A percentile compares a stretch with the other conserved stretches of the same genome.
Conservation (phyloP, 2,329 filamentous ascomycete species). For the Ophiocordyceps unilateralis region DNA sequence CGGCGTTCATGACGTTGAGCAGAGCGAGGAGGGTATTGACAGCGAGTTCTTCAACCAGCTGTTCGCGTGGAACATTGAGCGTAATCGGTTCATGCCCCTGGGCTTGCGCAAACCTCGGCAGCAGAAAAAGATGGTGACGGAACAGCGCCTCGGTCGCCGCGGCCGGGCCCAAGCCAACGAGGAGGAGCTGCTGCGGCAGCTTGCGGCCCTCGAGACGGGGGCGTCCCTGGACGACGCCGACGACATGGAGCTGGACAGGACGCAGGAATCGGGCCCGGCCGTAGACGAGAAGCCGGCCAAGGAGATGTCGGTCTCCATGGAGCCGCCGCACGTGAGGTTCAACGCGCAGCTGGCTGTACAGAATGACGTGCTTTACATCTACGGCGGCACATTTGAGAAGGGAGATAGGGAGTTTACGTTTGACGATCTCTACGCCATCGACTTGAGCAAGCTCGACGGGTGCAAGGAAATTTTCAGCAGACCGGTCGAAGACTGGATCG, state of each 20-base stretch:
- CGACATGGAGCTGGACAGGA: constrained; percentile 31
- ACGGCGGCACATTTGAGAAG: constrained; percentile 89
- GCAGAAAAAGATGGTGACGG: constrained; percentile 37
- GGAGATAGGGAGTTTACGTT: constrained; percentile 91
- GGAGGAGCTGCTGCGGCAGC: constrained; percentile 72
- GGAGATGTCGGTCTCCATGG: constrained; percentile 51
- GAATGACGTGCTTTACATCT: constrained; percentile 83
- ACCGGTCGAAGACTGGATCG: constrained; percentile 69
- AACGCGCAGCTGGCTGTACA: constrained; percentile 84
- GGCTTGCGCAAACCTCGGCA: constrained; percentile 56
- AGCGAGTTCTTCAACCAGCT: constrained; percentile 92
- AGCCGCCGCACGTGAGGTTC: constrained; percentile 80
- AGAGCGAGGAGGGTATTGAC: constrained; percentile 87
- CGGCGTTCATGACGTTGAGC: constrained; percentile 82
- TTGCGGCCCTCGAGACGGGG: constrained; percentile 70
- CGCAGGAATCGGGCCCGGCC: constrained; percentile 28
- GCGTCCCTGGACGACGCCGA: constrained; percentile 38
- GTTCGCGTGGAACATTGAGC: constrained; percentile 86
- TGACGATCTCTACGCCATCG: constrained; percentile 83
- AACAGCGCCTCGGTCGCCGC: constrained; percentile 40
- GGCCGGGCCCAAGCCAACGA: constrained; percentile 80
- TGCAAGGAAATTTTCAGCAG: constrained; percentile 81
- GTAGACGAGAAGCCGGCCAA: constrained; percentile 41
- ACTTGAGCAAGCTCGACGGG: constrained; percentile 87
- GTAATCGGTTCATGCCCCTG: constrained; percentile 86